These are phyloP conservation scores for Sabuloglossum arenarium DNA, from an alignment of 495 filamentous ascomycete species.

Conservation along the genomic window DNA sequence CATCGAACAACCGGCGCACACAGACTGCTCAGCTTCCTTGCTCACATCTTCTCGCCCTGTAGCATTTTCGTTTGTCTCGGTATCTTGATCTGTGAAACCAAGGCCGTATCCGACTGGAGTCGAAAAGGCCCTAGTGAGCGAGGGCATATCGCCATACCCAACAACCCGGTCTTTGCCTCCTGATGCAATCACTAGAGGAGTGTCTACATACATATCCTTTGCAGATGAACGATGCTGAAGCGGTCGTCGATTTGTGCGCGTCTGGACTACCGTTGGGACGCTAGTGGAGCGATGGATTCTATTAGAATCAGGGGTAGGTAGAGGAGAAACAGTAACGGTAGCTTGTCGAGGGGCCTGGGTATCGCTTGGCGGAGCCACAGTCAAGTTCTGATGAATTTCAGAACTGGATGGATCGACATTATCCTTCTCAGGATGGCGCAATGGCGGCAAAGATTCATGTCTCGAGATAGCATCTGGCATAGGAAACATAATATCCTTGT, in stretches of 20 bases:
- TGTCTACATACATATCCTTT: neutral
- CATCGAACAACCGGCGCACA: conserved; percentile 20
- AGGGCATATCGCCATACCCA: neutral
- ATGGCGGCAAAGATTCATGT: neutral
- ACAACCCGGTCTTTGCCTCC: neutral
- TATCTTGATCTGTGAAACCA: conserved; percentile 2
- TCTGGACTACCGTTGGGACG: neutral
- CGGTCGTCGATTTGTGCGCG: neutral
- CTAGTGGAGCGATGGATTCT: neutral
- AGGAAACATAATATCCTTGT: neutral
- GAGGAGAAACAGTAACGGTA: neutral
- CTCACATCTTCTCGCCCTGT: conserved; percentile 4
- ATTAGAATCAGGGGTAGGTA: neutral
- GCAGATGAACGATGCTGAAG: neutral
- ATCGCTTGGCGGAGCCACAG: neutral
- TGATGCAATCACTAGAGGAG: neutral
- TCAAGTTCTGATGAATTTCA: neutral
- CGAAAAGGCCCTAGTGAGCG: neutral
- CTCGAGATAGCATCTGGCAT: neutral
- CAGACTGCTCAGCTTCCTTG: neutral
- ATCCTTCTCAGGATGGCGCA: neutral
- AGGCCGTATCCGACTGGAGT: neutral
- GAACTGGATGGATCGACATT: neutral
- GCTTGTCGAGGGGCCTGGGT: neutral
- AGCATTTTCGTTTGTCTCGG: neutral